Base-by-base conservation (phyloP, 2,329 filamentous ascomycete species). In the Aspergillus pseudoviridinutans region DNA sequence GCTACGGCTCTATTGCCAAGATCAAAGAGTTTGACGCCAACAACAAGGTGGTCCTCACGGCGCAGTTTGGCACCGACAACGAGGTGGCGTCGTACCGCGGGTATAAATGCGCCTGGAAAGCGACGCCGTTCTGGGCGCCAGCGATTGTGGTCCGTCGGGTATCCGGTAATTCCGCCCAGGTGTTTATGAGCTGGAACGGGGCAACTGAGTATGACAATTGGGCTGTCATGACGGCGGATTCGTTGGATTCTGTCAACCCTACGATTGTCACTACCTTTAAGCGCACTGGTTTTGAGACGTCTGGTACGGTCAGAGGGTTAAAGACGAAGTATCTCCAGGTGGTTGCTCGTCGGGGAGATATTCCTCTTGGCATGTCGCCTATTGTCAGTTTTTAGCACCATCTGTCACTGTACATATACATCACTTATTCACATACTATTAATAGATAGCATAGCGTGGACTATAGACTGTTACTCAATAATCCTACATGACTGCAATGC, bases 111-210 rank as follows among this genome's bases (percentile, higher is more conserved):
- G 55, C 67, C 28, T 76, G 73, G 73, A 63, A 64, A 50, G 70
- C 68, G 6, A 71, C 66, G 1, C 71, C 70, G 0, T 68, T 65
- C 61, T 71, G 66, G 61, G 41, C 59, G 44, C 70, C 70, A 20
- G 60, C 57, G n/a, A 32, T 68, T 4, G 62, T 67, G 5, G 58
- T 66, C 4, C 46, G 53, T 27, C 60, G 57, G 14, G 61, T 56
- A 41, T 51, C 57, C 7, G 53, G 63, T 28, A 53, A 58, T 14
- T 55, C 56, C 1, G 68, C 66, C 0, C 47, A 54, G 20, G 57
- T 74, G n/a, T 68, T 69, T 57, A 74, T 75, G 69, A 75, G 73
- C 64, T 74, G 73, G 73, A 73, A 72, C 49, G 72, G 72, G 8
- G 73, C 72, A 4, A 75, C 72, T 0, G 74, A 74, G 58, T 68